Percentiles rank a stretch among this genome's conserved stretches.
These are phyloP conservation scores for Sonneratia alba DNA, from an alignment of 345 rosid genomes.

Conservation along the genomic window DNA sequence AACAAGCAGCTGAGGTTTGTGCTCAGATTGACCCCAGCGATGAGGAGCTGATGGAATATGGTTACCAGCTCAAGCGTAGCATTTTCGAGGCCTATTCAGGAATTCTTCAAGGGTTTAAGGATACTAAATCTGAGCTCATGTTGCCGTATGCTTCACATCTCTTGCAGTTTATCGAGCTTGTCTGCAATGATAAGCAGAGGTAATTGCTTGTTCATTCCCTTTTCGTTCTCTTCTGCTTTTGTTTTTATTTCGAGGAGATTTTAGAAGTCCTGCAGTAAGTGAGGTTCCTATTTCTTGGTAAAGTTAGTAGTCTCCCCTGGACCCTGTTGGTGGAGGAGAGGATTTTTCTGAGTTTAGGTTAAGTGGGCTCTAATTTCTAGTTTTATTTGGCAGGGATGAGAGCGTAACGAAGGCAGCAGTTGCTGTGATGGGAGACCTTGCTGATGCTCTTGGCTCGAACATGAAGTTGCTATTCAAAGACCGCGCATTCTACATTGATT, in stretches of 20 bases:
- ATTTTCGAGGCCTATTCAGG: slow-evolving; percentile 93
- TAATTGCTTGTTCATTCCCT: background rate
- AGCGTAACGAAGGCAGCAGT: slow-evolving; percentile 78
- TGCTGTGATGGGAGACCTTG: slow-evolving; percentile 93
- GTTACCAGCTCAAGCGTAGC: slow-evolving; percentile 73
- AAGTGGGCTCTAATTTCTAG: background rate
- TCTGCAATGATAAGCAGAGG: slow-evolving; percentile 66
- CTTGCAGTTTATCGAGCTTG: slow-evolving; percentile 67
- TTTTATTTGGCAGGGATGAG: slow-evolving; percentile 54
- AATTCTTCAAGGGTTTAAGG: slow-evolving; percentile 88
- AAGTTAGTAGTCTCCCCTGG: background rate
- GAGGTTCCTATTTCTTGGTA: background rate
- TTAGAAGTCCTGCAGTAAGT: background rate
- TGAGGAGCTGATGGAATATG: slow-evolving; percentile 78
- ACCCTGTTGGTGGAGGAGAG: background rate
- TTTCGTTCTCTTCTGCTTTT: background rate
- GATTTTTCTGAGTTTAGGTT: background rate
- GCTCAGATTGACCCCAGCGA: slow-evolving; percentile 56
- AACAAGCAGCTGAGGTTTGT: slow-evolving; percentile 72
- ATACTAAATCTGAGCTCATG: slow-evolving; percentile 66
- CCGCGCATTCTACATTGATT: slow-evolving; percentile 45
- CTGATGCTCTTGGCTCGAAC: slow-evolving; percentile 73
- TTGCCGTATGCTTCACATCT: slow-evolving; percentile 75
- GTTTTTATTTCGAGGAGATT: background rate
- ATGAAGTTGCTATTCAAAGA: slow-evolving; percentile 55